Evolutionary conservation across 305 asterid genomes (phyloP).

Genomic region (Solanum hybrid): DNA sequence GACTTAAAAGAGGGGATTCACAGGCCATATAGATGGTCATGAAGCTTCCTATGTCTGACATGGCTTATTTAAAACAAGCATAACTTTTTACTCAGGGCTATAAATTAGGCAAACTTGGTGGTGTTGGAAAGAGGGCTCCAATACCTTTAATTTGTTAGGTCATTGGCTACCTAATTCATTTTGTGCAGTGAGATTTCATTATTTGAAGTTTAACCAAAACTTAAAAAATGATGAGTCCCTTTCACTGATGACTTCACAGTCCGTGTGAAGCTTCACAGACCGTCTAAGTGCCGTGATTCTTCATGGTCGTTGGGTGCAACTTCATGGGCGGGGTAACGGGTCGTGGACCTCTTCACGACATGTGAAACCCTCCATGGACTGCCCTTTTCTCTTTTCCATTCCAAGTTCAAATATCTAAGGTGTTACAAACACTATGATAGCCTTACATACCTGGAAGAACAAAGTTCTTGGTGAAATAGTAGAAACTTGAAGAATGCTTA

Average conservation of each 20-base stretch:
- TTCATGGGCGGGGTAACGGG: background rate
- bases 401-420: background rate
- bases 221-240: background rate
- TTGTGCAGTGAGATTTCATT: background rate
- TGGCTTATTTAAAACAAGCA: background rate
- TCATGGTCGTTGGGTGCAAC: background rate
- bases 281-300: background rate
- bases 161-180: background rate
- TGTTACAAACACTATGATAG: background rate
- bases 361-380: background rate
- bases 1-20: background rate
- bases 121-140: background rate
- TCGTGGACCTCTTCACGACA: background rate
- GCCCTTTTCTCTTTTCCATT: background rate
- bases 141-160: background rate
- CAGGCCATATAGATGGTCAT: background rate
- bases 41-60: background rate
- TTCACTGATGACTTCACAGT: background rate
- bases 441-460: no score
- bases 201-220: background rate
- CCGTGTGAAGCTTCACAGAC: background rate
- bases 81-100: background rate
- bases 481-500: no score
- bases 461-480: no score
- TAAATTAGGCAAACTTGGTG: background rate